Evolutionary conservation across 179 eudicot genomes (phyloP), one percentile per base, ranked within the genome.

Genomic region (Drosera spatulata): DNA sequence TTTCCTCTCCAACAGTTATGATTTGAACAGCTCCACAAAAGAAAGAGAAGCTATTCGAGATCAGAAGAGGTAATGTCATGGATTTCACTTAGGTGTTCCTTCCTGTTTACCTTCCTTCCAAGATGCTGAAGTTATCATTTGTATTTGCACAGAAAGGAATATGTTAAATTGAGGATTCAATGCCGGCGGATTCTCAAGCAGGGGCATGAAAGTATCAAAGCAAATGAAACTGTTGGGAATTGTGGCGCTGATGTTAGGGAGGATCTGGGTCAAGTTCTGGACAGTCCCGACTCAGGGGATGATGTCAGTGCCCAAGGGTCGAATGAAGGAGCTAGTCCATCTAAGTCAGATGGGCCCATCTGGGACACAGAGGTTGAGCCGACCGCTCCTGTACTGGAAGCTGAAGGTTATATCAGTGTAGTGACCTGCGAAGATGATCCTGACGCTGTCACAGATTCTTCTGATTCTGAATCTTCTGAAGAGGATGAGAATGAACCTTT

Each of bases 391-490:
- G 12, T 69, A 50, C 56, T 57, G 57, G 73, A 75, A 70, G 76
- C 55, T 5, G 44, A 61, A 55, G 77, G 12, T 39, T 70, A 69
- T n/a, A 75, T 74, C 53, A 71, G 66, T 71, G 68, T 54, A 12
- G 60, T 75, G 46, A 66, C 66, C 57, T 55, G 71, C 56, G 77
- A 63, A 69, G 70, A 65, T 55, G 66, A 69, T 33, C 69, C 69
- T 57, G 80, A 68, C 50, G 64, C 67, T 39, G 77, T 74, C 61
- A 59, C 77, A 5, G 86, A 80, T 43, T 80, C 81, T 22, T 79
- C 82, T 11, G 80, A 77, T 62, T 77, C 86, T n/a, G 85, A 78
- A 33, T 75, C 85, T 4, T 80, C 80, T 33, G 85, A 73, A 47
- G 90, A 81, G 50, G 65, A 41, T 53, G 80, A 69, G 50, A 71